Percentiles rank a stretch among this genome's conserved stretches.
phyloP scores from a whole-genome alignment of 768 basidiomycete genomes.

The Russula sp. region DNA sequence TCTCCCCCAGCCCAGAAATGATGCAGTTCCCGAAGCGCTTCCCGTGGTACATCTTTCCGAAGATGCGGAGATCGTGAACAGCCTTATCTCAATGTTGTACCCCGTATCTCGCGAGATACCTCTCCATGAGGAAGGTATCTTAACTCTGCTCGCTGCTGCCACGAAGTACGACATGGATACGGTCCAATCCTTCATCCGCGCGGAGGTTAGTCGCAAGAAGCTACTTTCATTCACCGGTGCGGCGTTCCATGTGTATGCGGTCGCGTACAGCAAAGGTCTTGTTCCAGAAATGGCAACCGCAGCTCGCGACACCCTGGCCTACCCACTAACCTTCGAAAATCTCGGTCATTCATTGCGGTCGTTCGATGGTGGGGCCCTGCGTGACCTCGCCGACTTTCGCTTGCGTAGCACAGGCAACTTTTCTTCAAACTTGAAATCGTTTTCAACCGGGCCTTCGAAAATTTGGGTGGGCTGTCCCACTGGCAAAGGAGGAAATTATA shows the following conservation, averaged over 20 bases:
- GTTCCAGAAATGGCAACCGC: neutral
- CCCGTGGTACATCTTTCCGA: neutral
- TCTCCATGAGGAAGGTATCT: neutral
- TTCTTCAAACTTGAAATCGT: neutral
- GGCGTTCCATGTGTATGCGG: neutral
- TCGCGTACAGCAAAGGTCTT: neutral
- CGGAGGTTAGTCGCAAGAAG: neutral
- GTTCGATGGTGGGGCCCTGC: neutral
- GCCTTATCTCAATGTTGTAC: neutral
- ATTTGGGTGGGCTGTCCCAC: constrained; percentile 10
- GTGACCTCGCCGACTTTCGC: neutral
- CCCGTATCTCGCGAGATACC: neutral
- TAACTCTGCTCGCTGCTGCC: neutral
- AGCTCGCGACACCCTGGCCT: neutral
- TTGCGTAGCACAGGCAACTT: neutral
- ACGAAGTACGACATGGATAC: neutral
- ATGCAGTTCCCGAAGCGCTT: neutral
- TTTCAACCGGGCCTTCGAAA: neutral
- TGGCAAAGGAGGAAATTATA: neutral
- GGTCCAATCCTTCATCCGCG: neutral
- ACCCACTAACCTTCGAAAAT: neutral
- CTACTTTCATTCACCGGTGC: neutral
- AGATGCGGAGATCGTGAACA: neutral
- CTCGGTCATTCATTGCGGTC: neutral
- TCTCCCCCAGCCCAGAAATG: neutral